Percentiles rank a stretch among this genome's conserved stretches.
Conservation (phyloP, 2,329 filamentous ascomycete species). For the Fusarium pilosicola region DNA sequence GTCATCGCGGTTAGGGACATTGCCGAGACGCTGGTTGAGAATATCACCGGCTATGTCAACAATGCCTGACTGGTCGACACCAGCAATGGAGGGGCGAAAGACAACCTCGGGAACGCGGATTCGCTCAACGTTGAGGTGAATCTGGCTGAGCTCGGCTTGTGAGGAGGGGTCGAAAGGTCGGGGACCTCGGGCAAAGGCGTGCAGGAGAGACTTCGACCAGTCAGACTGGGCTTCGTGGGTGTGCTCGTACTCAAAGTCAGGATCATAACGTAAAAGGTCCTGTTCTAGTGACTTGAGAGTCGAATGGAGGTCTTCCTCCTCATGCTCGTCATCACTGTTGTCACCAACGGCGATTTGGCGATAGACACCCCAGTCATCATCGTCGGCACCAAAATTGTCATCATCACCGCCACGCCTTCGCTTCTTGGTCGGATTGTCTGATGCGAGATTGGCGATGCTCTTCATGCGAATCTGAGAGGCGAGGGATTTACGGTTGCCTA, state of each 20-base stretch:
- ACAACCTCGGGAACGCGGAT: conserved; percentile 94
- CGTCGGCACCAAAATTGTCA: conserved; percentile 95
- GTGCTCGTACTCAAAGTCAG: conserved; percentile 89
- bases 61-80: conserved; percentile 91
- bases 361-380: conserved; percentile 98
- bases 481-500: conserved; percentile 95
- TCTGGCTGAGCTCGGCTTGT: conserved; percentile 82
- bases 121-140: conserved; percentile 96
- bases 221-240: conserved; percentile 92
- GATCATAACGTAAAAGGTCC: conserved; percentile 87
- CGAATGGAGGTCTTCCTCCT: conserved; percentile 85
- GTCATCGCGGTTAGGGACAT: conserved; percentile 67
- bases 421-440: conserved; percentile 86
- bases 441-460: conserved; percentile 93
- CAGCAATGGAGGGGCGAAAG: conserved; percentile 91
- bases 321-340: conserved; percentile 86
- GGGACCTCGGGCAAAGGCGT: conserved; percentile 89
- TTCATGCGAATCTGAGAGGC: conserved; percentile 99
- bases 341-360: conserved; percentile 88
- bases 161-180: conserved; percentile 85
- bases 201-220: conserved; percentile 91
- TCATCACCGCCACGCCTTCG: conserved; percentile 88
- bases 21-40: conserved; percentile 79
- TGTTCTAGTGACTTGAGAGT: conserved; percentile 81
- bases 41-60: conserved; percentile 93